These are phyloP conservation scores for Botrytis cinerea DNA, from an alignment of 2,329 filamentous ascomycete genomes.

Conservation along the genomic window DNA sequence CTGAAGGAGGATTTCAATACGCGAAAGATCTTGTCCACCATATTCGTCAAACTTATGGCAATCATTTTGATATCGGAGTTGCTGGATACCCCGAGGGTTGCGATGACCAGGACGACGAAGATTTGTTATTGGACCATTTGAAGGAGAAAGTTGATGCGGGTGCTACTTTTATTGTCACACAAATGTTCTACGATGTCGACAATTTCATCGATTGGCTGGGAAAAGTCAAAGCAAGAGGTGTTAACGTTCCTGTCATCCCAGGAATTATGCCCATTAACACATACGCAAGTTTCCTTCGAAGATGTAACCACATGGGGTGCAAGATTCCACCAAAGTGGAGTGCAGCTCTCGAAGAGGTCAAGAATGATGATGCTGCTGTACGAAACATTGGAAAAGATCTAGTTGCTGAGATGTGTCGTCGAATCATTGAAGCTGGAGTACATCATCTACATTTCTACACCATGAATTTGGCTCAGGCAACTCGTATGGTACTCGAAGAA, in stretches of 20 bases:
- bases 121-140: slow-evolving; percentile 82
- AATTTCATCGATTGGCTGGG: slow-evolving; percentile 90
- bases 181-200: slow-evolving; percentile 99
- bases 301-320: slow-evolving; percentile 89
- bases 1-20: slow-evolving; percentile 85
- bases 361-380: slow-evolving; percentile 94
- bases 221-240: slow-evolving; percentile 82
- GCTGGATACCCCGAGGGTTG: slow-evolving; percentile 95
- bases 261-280: slow-evolving; percentile 95
- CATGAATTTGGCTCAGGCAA: slow-evolving; percentile 96
- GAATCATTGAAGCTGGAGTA: slow-evolving; percentile 79
- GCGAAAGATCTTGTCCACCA: slow-evolving; percentile 82
- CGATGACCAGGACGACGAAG: slow-evolving; percentile 88
- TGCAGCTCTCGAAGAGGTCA: slow-evolving; percentile 81
- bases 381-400: slow-evolving; percentile 85
- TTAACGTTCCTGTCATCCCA: slow-evolving; percentile 79
- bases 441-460: slow-evolving; percentile 96
- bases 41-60: slow-evolving; percentile 75
- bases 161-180: slow-evolving; percentile 90
- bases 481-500: slow-evolving; percentile 90
- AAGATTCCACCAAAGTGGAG: slow-evolving; percentile 80
- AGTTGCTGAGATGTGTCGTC: slow-evolving; percentile 86
- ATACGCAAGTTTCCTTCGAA: slow-evolving; percentile 86
- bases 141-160: slow-evolving; percentile 98
- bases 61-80: slow-evolving; percentile 96